A percentile compares a stretch with the other conserved stretches of the same genome.
These are phyloP conservation scores for Rhododendron vialii DNA, from an alignment of 148 eudicot species.

Conservation along the genomic window DNA sequence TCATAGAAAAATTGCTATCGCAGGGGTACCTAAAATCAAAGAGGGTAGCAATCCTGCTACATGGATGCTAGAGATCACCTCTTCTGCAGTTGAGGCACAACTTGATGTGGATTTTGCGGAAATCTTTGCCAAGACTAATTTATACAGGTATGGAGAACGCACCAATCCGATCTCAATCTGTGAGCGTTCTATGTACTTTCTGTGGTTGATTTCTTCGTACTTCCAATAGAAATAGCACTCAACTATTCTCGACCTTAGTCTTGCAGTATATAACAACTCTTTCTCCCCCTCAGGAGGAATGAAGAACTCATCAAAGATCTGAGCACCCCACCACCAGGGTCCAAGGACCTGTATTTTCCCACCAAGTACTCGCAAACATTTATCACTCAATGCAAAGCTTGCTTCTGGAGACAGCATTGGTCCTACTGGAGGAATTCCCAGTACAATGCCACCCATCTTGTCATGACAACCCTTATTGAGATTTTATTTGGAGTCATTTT, in stretches of 20 bases:
- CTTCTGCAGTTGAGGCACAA: conserved; percentile 34
- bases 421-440: conserved; percentile 52
- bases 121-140: conserved; percentile 32
- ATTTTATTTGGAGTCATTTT: conserved; percentile 44
- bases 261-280: not conserved
- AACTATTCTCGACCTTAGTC: not conserved
- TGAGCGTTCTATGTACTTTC: not conserved
- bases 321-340: conserved; percentile 39
- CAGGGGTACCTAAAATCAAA: conserved; percentile 33
- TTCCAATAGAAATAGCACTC: not conserved
- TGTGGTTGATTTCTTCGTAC: not conserved
- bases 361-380: conserved; percentile 42
- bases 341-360: conserved; percentile 38
- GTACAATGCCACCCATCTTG: conserved; percentile 39
- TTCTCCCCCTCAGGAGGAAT: conserved; percentile 32
- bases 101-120: conserved; percentile 47
- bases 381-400: conserved; percentile 39
- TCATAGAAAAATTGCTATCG: too few species aligned
- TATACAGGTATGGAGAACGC: conserved; percentile 22
- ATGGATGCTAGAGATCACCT: conserved; percentile 51
- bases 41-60: conserved; percentile 56
- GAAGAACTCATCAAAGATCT: conserved; percentile 35
- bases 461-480: conserved; percentile 38
- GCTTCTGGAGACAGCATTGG: conserved; percentile 53
- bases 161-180: not conserved